Evolutionary conservation across 805 yeast species (phyloP), one percentile per base, ranked within the genome.

Genomic region (Hanseniaspora thailandica): DNA sequence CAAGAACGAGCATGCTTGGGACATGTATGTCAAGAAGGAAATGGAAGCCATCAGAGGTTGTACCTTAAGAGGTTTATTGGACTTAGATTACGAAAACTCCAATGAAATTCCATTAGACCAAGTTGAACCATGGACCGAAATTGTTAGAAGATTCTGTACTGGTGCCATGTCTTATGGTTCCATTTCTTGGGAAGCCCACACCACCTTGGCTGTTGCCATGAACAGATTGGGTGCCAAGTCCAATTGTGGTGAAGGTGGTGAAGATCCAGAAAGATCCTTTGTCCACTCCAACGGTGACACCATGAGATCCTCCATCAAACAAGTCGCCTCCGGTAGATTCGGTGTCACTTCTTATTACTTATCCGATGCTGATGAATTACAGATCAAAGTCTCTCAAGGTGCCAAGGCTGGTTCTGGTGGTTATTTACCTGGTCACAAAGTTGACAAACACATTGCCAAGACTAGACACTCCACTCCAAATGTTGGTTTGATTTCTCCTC

Each of bases 361-460:
- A 62, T 81, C 96, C 35, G 97, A 90, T 71, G 95, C 97, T 41
- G 97, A 90, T 63, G 97, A 90, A 72, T 80, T 90, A 58, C 98
- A 90, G 71, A 93, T 90, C 69, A 90, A 90, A 73, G 88, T 90
- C 89, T 97, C 97, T 9, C 98, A 90, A 72, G 97, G 98, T 72
- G 98, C 98, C 53, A 90, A 90, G 71, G 97, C 97, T 10, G 98
- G 97, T 73, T 97, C 93, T 75, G 98, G 98, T 76, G 98, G 98
- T 76, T 97, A 93, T 70, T 75, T 88, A 60, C 96, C 96, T 35
- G 96, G 95, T 56, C 84, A 85, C 72, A 90, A 90, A 71, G 98
- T 90, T 47, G 78, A 90, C 26, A 79, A 75, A 55, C 78, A 78
- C 47, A 90, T 90, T 71, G 98, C 95, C 46, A 86, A 84, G 70